phyloP scores from a whole-genome alignment of 306 rosid species.

The Pyrus betulifolia region DNA sequence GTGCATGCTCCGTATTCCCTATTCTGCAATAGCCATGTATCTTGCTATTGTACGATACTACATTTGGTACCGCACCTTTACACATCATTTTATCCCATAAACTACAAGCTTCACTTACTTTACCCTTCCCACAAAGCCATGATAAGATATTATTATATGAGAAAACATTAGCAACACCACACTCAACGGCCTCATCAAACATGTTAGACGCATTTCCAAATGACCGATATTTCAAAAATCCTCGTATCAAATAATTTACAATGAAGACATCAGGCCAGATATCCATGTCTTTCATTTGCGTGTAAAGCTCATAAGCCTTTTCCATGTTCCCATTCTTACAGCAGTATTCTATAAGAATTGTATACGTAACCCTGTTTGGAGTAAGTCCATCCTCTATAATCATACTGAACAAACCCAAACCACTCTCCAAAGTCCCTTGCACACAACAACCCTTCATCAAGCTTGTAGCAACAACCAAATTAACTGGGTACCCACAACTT shows the following conservation, averaged over 20 bases:
- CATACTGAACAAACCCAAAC: slow-evolving; percentile 40
- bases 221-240: slow-evolving; percentile 35
- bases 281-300: slow-evolving; percentile 46
- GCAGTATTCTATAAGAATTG: slow-evolving; percentile 46
- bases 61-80: slow-evolving; percentile 41
- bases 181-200: slow-evolving; percentile 60
- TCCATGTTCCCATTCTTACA: slow-evolving; percentile 50
- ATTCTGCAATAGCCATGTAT: slow-evolving; percentile 55
- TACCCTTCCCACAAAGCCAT: slow-evolving; percentile 46
- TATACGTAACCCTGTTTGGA: slow-evolving; percentile 43
- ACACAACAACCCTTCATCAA: slow-evolving; percentile 59
- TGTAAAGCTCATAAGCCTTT: slow-evolving; percentile 54
- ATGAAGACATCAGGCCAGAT: slow-evolving; percentile 33
- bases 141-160: slow-evolving; percentile 40
- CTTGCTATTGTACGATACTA: slow-evolving; percentile 57
- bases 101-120: slow-evolving; percentile 45
- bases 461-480: slow-evolving; percentile 37
- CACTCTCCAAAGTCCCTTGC: slow-evolving; percentile 48
- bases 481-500: slow-evolving; percentile 34
- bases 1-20: slow-evolving; percentile 47
- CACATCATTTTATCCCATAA: slow-evolving; percentile 51
- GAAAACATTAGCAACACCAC: slow-evolving; percentile 40
- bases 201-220: slow-evolving; percentile 40
- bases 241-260: slow-evolving; percentile 39
- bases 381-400: slow-evolving; percentile 34